Evolutionary conservation across 1,139 yeast species (phyloP).

Genomic region (Arxiozyma slooffiae): DNA sequence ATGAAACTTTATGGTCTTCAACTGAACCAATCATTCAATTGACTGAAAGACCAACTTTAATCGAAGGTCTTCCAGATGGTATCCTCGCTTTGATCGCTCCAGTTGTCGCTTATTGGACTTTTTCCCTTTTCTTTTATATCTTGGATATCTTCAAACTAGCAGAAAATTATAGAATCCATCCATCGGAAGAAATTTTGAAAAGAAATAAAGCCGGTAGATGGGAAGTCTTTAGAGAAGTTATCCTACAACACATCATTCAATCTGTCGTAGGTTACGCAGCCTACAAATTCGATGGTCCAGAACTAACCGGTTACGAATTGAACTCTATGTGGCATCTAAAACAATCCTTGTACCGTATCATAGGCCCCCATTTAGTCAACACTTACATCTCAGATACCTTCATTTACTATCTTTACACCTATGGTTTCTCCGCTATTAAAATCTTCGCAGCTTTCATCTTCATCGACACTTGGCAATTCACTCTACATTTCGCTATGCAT

Average conservation of each 20-base stretch:
- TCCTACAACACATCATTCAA: constrained; percentile 77
- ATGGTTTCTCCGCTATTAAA: constrained; percentile 50
- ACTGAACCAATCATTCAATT: constrained; percentile 7
- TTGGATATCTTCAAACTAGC: constrained; percentile 67
- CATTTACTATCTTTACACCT: constrained; percentile 45
- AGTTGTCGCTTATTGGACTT: constrained; percentile 71
- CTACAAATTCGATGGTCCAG: constrained; percentile 49
- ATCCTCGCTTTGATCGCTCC: constrained; percentile 65
- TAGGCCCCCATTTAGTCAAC: constrained; percentile 30
- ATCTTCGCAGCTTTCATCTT: constrained; percentile 56
- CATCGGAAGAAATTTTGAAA: constrained; percentile 69
- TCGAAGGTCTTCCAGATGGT: constrained; percentile 41
- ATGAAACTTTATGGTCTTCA: neutral
- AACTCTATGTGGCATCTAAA: constrained; percentile 58
- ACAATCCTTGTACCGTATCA: neutral
- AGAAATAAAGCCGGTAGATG: constrained; percentile 63
- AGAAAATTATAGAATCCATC: constrained; percentile 79
- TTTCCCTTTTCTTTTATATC: constrained; percentile 62
- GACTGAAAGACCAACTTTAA: constrained; percentile 6
- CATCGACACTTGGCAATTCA: constrained; percentile 92
- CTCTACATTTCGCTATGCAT: constrained; percentile 85
- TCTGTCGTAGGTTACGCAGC: constrained; percentile 55
- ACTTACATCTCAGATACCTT: constrained; percentile 35
- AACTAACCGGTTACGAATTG: constrained; percentile 65
- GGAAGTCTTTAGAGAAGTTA: constrained; percentile 72